Percentiles rank a stretch among this genome's conserved stretches.
Evolutionary conservation across 306 rosid species (phyloP).

Genomic region (Dalbergia cultrata): DNA sequence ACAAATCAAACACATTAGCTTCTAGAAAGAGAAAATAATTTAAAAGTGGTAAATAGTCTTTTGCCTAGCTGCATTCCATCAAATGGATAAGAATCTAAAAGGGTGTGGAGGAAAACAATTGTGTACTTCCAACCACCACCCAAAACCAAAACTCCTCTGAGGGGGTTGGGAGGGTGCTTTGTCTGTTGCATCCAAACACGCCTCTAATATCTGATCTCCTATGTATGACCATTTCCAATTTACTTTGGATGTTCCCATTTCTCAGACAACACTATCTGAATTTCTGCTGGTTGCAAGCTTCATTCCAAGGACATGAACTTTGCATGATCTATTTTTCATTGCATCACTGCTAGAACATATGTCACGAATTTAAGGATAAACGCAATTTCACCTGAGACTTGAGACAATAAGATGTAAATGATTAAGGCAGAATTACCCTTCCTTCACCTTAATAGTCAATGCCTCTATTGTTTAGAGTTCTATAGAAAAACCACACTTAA

Average conservation of each 20-base stretch:
- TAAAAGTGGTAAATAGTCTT: conserved; percentile 4
- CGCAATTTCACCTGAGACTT: conserved; percentile 10
- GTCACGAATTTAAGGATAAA: not conserved
- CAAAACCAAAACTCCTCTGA: conserved; percentile 55
- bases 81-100: conserved; percentile 61
- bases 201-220: conserved; percentile 45
- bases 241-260: conserved; percentile 69
- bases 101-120: too few species aligned
- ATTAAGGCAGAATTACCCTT: conserved; percentile 4
- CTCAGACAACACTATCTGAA: conserved; percentile 59
- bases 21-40: conserved; percentile 34
- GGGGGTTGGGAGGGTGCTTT: conserved; percentile 14
- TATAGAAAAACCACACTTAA: not conserved
- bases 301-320: conserved; percentile 42
- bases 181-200: conserved; percentile 46
- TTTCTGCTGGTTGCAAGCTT: conserved; percentile 37
- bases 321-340: too few species aligned
- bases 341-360: not conserved
- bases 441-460: conserved; percentile 2
- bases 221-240: conserved; percentile 50
- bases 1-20: conserved; percentile 20
- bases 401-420: not conserved
- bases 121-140: conserved; percentile 77
- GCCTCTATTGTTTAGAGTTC: conserved; percentile 1
- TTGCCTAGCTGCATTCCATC: conserved; percentile 48